Base-by-base conservation (phyloP, 306 rosid genomes). In the Phaseolus lunatus region DNA sequence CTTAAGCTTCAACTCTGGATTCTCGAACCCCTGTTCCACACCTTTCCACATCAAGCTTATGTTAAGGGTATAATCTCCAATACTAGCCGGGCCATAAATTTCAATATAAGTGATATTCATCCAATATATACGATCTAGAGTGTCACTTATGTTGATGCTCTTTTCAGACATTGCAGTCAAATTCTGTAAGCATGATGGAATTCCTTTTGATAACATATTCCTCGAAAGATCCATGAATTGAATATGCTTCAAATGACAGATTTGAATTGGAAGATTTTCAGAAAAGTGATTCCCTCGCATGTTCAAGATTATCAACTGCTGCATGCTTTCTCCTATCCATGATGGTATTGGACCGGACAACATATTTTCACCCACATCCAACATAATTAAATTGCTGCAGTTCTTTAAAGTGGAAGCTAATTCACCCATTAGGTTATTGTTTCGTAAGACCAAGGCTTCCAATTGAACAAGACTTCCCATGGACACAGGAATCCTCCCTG, bases 91-190 rank as follows among this genome's bases (percentile, higher is more conserved):
- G 35, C 1, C 35, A 31, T 31, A 29, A 4, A 29, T 29, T 29
- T 29, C 1, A 4, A 5, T 0, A 31, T 31, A 31, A 31, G 0
- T 0, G 7, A 31, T 31, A 5, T 5, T 0, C 1, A 5, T 31
- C 7, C 0, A 31, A 31, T 31, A 31, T 5, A 5, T 31, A 31
- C 7, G 35, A 31, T 31, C 5, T 31, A 0, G 1, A 31, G 7
- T 31, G 7, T 4, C 7, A 29, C 1, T 0, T 4, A 0, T 3
- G 33, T 0, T 0, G 33, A 29, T 29, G 44, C 3, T 39, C 3
- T 1, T 2, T 7, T 9, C 12, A 15, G 1, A 3, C 9, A 47
- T 47, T 47, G 7, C 52, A 14, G 19, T 47, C 15, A 47, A 47
- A 47, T 47, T 47, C 1, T 5, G 5, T 16, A 47, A 5, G 13